These are phyloP conservation scores for Micractinium sp. DNA, from an alignment of 139 green algal genomes.

Conservation along the genomic window DNA sequence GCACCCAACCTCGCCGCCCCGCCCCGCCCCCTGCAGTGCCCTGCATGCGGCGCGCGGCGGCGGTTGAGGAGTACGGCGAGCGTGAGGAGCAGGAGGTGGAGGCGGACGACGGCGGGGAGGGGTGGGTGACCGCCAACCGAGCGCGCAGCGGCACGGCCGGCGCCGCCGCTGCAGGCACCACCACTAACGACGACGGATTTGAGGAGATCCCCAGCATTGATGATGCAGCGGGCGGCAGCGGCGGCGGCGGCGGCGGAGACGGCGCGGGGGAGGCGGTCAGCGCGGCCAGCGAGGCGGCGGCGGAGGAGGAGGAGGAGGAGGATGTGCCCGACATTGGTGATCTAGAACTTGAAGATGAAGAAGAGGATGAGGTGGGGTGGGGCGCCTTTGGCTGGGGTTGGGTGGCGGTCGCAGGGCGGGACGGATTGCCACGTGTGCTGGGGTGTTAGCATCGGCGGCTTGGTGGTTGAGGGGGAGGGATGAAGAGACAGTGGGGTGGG, in stretches of 20 bases:
- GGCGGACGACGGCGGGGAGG: slow-evolving; percentile 52
- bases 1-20: not conserved
- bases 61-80: slow-evolving; percentile 61
- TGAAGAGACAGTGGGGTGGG: no score
- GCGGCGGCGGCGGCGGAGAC: not conserved
- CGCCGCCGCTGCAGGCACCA: not conserved
- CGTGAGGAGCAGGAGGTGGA: slow-evolving; percentile 58
- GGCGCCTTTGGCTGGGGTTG: no score
- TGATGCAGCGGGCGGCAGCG: not conserved
- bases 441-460: no score
- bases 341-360: slow-evolving; percentile 69
- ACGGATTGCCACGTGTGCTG: no score
- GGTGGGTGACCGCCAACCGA: slow-evolving; percentile 69
- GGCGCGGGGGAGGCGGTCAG: not conserved
- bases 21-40: slow-evolving; percentile 67
- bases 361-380: slow-evolving; percentile 63
- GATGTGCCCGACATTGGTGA: slow-evolving; percentile 84
- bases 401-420: not conserved
- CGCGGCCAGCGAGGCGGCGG: not conserved
- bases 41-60: slow-evolving; percentile 76
- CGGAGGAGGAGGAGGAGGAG: slow-evolving; percentile 51
- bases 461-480: no score
- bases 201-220: slow-evolving; percentile 60
- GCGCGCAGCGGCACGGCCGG: not conserved
- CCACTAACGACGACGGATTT: slow-evolving; percentile 41